These are phyloP conservation scores for Aureobasidium sp. DNA, from an alignment of 2,329 filamentous ascomycete genomes.

Conservation along the genomic window DNA sequence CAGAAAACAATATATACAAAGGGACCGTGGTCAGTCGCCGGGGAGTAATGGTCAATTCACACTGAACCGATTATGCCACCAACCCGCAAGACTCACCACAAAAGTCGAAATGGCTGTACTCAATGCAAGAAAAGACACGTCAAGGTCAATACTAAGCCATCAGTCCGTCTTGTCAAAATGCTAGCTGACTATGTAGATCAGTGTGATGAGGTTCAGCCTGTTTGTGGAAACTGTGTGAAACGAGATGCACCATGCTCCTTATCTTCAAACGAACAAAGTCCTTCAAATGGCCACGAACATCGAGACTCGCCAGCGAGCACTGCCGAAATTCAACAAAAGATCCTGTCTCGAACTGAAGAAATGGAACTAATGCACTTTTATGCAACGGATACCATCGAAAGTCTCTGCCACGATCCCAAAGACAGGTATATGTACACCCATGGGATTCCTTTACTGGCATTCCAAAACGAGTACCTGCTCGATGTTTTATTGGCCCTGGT, in stretches of 20 bases:
- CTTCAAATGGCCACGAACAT: background rate
- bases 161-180: background rate
- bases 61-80: slow-evolving; percentile 10
- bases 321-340: background rate
- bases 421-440: slow-evolving; percentile 10
- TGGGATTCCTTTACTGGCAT: slow-evolving; percentile 11
- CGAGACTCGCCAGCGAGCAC: background rate
- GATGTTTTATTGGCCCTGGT: background rate
- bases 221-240: slow-evolving; percentile 16
- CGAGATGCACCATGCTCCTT: slow-evolving; percentile 10
- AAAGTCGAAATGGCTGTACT: slow-evolving; percentile 42
- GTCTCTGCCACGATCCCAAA: slow-evolving; percentile 9
- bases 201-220: slow-evolving; percentile 13
- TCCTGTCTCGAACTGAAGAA: slow-evolving; percentile 6
- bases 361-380: slow-evolving; percentile 14
- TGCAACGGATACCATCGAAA: slow-evolving; percentile 5
- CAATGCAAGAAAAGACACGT: slow-evolving; percentile 44
- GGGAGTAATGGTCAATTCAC: slow-evolving; percentile 2
- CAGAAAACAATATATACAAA: background rate
- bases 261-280: background rate
- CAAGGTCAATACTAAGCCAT: slow-evolving; percentile 31
- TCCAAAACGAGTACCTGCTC: slow-evolving; percentile 5
- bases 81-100: slow-evolving; percentile 37
- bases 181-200: background rate
- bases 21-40: background rate